A percentile compares a stretch with the other conserved stretches of the same genome.
Conservation (phyloP, 2,329 filamentous ascomycete genomes). For the Pezizomycotina sp. region DNA sequence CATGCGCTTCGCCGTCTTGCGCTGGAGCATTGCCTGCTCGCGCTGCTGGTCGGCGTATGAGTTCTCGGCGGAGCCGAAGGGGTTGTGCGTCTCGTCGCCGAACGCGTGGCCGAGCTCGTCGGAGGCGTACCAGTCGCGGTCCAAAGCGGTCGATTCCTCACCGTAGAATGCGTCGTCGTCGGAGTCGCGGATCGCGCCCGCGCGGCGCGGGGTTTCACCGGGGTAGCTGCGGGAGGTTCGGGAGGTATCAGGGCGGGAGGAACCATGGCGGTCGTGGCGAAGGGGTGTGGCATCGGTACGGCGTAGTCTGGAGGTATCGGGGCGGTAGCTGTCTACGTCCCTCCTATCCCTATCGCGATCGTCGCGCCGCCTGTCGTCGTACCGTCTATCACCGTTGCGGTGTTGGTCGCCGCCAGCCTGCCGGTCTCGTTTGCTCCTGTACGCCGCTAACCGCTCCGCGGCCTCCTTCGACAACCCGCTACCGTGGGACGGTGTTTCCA, state of each 20-base stretch:
- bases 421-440: conserved; percentile 21
- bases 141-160: conserved; percentile 57
- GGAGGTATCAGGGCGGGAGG: conserved; percentile 22
- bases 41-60: conserved; percentile 59
- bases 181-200: conserved; percentile 20
- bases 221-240: conserved; percentile 20
- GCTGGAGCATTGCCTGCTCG: conserved; percentile 59
- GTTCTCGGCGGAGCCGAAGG: conserved; percentile 60
- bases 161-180: conserved; percentile 19
- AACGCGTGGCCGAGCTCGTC: conserved; percentile 75
- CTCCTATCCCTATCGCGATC: conserved; percentile 19
- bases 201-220: conserved; percentile 24
- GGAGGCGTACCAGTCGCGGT: conserved; percentile 83
- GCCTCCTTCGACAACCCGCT: conserved; percentile 23
- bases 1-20: conserved; percentile 55
- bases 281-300: conserved; percentile 24
- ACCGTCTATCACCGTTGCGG: conserved; percentile 8
- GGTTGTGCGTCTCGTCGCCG: conserved; percentile 84
- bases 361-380: conserved; percentile 5
- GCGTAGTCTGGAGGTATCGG: conserved; percentile 18
- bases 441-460: conserved; percentile 22
- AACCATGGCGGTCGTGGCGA: conserved; percentile 22
- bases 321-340: conserved; percentile 17
- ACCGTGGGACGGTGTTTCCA: conserved; percentile 25
- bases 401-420: conserved; percentile 4